Conservation (phyloP, 1,284 basidiomycete genomes). For the Hypsizygus ulmarius region DNA sequence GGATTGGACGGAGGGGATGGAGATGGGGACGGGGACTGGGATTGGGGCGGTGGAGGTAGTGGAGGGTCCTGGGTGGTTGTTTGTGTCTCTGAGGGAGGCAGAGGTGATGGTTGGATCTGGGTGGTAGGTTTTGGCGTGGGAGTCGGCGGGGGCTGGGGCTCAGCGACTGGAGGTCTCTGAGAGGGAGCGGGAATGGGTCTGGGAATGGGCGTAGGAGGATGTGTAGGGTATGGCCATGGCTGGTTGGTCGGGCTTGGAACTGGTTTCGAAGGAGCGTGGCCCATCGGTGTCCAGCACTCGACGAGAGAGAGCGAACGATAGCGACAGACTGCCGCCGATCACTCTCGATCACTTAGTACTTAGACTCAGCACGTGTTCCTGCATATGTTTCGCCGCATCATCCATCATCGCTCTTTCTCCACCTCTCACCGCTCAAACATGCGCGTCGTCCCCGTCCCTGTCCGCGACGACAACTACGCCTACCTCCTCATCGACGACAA, state of each 20-base stretch:
- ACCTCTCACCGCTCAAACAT: constrained; percentile 37
- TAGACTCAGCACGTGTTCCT: constrained; percentile 8
- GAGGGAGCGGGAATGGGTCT: no score
- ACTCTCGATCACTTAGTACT: not conserved
- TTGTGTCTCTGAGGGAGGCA: not conserved
- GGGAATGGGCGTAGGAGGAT: no score
- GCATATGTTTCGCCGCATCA: constrained; percentile 15
- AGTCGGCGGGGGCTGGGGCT: no score
- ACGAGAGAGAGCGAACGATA: not conserved
- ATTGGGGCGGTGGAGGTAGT: not conserved
- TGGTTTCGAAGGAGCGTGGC: not conserved
- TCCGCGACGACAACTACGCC: constrained; percentile 85
- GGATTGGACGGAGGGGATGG: not conserved
- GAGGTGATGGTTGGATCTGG: not conserved
- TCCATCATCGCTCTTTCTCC: constrained; percentile 12
- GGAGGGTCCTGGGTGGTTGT: not conserved
- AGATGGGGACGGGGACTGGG: not conserved
- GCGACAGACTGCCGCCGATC: no score
- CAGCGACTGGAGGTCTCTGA: no score
- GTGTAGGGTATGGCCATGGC: no score
- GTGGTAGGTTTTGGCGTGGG: no score
- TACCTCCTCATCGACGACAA: constrained; percentile 81
- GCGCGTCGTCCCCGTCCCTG: constrained; percentile 75
- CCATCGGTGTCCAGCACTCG: not conserved
- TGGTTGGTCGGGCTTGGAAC: not conserved